Evolutionary conservation across 1,284 basidiomycete species (phyloP), one percentile per base, ranked within the genome.

Genomic region (Pisolithus thermaeus): DNA sequence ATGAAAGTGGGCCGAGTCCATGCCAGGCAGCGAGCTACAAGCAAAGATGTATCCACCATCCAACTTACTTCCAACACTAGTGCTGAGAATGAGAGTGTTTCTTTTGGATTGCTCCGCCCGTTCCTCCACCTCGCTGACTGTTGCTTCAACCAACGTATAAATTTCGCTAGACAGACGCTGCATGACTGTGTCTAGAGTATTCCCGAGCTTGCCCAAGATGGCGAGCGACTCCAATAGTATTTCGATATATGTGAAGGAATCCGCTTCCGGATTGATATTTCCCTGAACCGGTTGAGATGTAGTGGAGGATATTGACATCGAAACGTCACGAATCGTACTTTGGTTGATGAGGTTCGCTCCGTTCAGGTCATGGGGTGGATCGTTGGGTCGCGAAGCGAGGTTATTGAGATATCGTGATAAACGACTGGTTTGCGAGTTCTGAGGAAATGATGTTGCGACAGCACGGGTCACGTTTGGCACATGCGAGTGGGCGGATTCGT

Each of bases 191-290:
- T 99, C 97, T 27, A 99, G 73, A 5, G 86, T 92, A 47, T 77
- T 81, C 3, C 92, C 91, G 1, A 99, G 77, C 66, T 91, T 91
- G 14, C 95, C 96, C 7, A 99, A 76, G 3, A 92, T 86, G 9
- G 93, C 88, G 9, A 99, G 77, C 9, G 93, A 90, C 68, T 99
- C 97, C 20, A 99, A 75, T 2, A 99, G 76, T 18, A 86, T 92
- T 70, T 99, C 97, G 58, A 99, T 87, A 67, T 98, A 99, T 4
- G 83, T 71, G 70, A 97, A 99, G 1, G 92, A 94, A 67, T 99
- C 92, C 18, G 83, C 76, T 70, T 99, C 97, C 0, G 94, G 92
- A 62, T 95, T 96, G 51, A 68, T 58, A 44, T 53, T 56, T 56
- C 56, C 48, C 12, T 60, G 50, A 3, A 59, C 54, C 30, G 56